These are phyloP conservation scores for Phytophthora cryptogea DNA, from an alignment of 352 stramenopile species.

Conservation along the genomic window DNA sequence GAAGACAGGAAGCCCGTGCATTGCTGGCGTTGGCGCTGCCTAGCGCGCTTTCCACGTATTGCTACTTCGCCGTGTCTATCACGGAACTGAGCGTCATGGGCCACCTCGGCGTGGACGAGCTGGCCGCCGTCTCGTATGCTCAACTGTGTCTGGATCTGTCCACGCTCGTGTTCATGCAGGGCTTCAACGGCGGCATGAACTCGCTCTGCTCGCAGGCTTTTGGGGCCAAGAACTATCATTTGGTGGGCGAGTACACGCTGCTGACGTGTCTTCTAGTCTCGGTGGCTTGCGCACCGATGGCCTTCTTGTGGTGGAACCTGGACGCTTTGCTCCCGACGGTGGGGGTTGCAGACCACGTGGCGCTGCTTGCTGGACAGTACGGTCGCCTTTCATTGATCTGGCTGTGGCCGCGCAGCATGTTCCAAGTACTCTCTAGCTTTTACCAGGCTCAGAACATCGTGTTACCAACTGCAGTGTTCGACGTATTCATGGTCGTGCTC, in stretches of 20 bases:
- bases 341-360: slow-evolving; percentile 45
- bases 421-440: slow-evolving; percentile 72
- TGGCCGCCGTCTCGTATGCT: slow-evolving; percentile 76
- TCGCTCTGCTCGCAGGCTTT: slow-evolving; percentile 87
- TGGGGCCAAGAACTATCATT: slow-evolving; percentile 74
- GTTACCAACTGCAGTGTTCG: slow-evolving; percentile 62
- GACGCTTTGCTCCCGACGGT: slow-evolving; percentile 49
- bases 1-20: slow-evolving; percentile 25
- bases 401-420: slow-evolving; percentile 80
- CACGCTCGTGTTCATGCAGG: slow-evolving; percentile 80
- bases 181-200: slow-evolving; percentile 80
- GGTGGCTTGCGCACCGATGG: slow-evolving; percentile 60
- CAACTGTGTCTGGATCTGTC: slow-evolving; percentile 79
- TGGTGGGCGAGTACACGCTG: slow-evolving; percentile 67
- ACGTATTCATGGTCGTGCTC: slow-evolving; percentile 57
- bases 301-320: slow-evolving; percentile 76
- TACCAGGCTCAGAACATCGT: slow-evolving; percentile 86
- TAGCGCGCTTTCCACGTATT: slow-evolving; percentile 65
- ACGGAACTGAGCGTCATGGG: slow-evolving; percentile 83
- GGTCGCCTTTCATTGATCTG: slow-evolving; percentile 67
- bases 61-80: slow-evolving; percentile 79
- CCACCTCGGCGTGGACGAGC: slow-evolving; percentile 74
- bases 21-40: slow-evolving; percentile 62
- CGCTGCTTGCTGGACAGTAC: slow-evolving; percentile 57
- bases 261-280: slow-evolving; percentile 56